phyloP scores from a whole-genome alignment of 192 early-diverging fungal genomes.

The Backusella westeae region DNA sequence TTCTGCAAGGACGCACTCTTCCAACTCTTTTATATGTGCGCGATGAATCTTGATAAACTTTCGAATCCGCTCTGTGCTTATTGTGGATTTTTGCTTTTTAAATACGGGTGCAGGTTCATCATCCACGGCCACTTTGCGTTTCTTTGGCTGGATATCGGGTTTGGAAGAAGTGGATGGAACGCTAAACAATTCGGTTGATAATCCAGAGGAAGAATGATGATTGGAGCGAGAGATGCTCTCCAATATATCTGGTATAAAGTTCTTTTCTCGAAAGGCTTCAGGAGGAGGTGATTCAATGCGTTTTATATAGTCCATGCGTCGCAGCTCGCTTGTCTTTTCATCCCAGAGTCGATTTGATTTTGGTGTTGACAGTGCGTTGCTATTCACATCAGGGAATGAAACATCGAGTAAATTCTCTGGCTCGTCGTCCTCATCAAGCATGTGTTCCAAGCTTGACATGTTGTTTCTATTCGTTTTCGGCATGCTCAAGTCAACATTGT shows the following conservation, averaged over 20 bases:
- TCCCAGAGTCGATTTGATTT: conserved; percentile 7
- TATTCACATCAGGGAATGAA: conserved; percentile 13
- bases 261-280: background rate
- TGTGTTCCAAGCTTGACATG: background rate
- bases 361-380: conserved; percentile 15
- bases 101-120: background rate
- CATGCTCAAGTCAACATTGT: background rate
- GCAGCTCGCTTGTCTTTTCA: conserved; percentile 2
- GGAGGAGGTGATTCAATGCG: conserved; percentile 29
- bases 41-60: conserved; percentile 25
- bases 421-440: background rate
- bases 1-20: conserved; percentile 19
- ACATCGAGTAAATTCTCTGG: conserved; percentile 15
- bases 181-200: background rate
- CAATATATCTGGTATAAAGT: background rate
- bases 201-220: background rate
- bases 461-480: background rate
- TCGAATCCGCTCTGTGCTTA: background rate
- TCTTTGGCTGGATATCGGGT: background rate
- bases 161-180: background rate
- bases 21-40: conserved; percentile 25
- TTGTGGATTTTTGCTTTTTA: background rate
- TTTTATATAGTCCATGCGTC: conserved; percentile 20
- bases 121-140: background rate
- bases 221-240: background rate